These are phyloP conservation scores for Pyricularia sp. DNA, from an alignment of 2,329 filamentous ascomycete species.

Conservation along the genomic window DNA sequence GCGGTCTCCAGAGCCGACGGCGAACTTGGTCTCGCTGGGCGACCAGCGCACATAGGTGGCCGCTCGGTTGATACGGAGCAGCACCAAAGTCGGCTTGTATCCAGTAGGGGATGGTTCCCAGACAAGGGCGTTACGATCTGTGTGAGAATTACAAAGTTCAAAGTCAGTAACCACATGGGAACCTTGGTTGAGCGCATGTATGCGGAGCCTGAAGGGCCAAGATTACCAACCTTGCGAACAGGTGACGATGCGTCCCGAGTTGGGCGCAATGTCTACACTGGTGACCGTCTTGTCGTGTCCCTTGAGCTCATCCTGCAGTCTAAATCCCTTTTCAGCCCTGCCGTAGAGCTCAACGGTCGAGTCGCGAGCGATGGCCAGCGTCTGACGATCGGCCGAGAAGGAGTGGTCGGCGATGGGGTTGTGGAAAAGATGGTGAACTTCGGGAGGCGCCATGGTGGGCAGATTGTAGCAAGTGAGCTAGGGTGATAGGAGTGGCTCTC, in stretches of 20 bases:
- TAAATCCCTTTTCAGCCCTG: conserved; percentile 63
- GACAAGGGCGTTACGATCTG: conserved; percentile 94
- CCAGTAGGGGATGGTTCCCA: conserved; percentile 91
- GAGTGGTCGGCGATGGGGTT: conserved; percentile 95
- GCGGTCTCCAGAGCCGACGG: conserved; percentile 89
- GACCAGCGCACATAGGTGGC: conserved; percentile 97
- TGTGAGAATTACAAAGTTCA: conserved; percentile 5
- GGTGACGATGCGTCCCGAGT: conserved; percentile 87
- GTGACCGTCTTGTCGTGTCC: conserved; percentile 97
- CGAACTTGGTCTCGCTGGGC: conserved; percentile 93
- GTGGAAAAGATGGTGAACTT: conserved; percentile 96
- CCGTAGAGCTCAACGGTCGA: conserved; percentile 83
- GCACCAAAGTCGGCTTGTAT: conserved; percentile 94
- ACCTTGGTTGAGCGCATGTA: neutral
- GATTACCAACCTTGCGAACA: conserved; percentile 90
- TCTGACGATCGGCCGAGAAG: conserved; percentile 85
- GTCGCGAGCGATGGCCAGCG: conserved; percentile 84
- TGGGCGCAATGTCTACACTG: conserved; percentile 88
- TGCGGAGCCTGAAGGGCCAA: too few relatives aligned
- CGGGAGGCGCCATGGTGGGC: conserved; percentile 65
- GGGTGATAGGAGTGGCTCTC: conserved; percentile 91
- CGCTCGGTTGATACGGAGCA: conserved; percentile 92
- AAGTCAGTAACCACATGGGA: neutral
- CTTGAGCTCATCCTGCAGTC: conserved; percentile 83
- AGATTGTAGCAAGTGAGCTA: conserved; percentile 6